Evolutionary conservation across 169 alveolate species (phyloP).

Genomic region (Plasmodium coatneyi): DNA sequence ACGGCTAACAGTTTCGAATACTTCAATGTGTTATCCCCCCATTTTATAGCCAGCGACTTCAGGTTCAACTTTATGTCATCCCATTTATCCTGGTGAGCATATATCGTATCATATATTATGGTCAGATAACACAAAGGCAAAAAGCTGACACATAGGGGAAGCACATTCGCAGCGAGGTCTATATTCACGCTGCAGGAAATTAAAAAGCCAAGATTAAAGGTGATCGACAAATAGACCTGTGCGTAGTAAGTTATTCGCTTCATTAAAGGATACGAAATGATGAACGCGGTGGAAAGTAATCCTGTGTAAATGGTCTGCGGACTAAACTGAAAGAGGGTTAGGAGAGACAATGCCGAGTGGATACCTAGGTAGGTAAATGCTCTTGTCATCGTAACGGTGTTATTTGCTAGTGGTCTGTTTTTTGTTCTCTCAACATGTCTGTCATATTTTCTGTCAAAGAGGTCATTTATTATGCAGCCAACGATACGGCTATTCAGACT

Average conservation of each 20-base stretch:
- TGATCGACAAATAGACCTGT: slow-evolving; percentile 91
- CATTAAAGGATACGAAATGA: slow-evolving; percentile 90
- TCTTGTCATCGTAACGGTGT: slow-evolving; percentile 82
- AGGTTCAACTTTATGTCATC: slow-evolving; percentile 90
- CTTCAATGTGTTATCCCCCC: slow-evolving; percentile 81
- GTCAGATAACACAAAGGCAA: slow-evolving; percentile 89
- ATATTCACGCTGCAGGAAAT: slow-evolving; percentile 85
- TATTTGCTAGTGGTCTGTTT: slow-evolving; percentile 94
- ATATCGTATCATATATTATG: slow-evolving; percentile 94
- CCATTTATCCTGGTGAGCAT: slow-evolving; percentile 94
- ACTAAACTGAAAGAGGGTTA: slow-evolving; percentile 37
- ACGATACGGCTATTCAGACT: slow-evolving; percentile 79
- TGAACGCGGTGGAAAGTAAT: slow-evolving; percentile 78
- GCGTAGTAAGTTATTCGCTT: slow-evolving; percentile 93
- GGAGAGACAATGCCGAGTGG: slow-evolving; percentile 12
- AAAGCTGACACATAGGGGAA: slow-evolving; percentile 83
- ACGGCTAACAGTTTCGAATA: slow-evolving; percentile 64
- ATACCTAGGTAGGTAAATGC: slow-evolving; percentile 80
- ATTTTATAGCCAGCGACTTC: slow-evolving; percentile 92
- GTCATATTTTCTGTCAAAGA: slow-evolving; percentile 85
- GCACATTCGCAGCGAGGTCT: slow-evolving; percentile 75
- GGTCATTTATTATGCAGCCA: slow-evolving; percentile 89
- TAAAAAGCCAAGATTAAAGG: slow-evolving; percentile 93
- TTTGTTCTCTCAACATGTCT: slow-evolving; percentile 93
- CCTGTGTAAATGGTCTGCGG: slow-evolving; percentile 2